These are phyloP conservation scores for Diutina pseudorugosa DNA, from an alignment of 1,139 yeast species.

Conservation along the genomic window DNA sequence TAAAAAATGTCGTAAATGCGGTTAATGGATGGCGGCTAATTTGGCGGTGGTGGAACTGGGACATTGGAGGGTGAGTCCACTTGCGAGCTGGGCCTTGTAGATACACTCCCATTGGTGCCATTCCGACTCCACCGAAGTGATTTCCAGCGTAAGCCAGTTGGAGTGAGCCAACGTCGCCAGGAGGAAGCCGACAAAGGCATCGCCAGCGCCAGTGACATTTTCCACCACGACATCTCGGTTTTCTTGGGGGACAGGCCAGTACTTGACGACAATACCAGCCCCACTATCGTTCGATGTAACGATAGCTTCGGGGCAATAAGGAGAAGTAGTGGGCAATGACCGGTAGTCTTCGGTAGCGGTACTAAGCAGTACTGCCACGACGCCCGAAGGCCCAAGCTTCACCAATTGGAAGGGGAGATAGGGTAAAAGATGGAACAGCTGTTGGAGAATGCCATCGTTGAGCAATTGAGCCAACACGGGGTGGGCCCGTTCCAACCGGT, in stretches of 20 bases:
- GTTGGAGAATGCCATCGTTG: constrained; percentile 48
- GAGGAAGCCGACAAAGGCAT: constrained; percentile 11
- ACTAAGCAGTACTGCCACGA: constrained; percentile 31
- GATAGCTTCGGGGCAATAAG: constrained; percentile 15
- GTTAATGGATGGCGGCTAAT: not conserved
- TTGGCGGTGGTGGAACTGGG: constrained; percentile 15
- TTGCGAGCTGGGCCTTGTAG: constrained; percentile 40
- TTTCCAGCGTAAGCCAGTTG: constrained; percentile 16
- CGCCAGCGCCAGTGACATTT: constrained; percentile 68
- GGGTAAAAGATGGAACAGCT: constrained; percentile 60
- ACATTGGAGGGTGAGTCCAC: constrained; percentile 33
- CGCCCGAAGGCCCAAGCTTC: constrained; percentile 60
- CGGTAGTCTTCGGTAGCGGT: constrained; percentile 14
- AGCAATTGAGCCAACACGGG: constrained; percentile 16
- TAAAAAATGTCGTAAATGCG: too few species aligned
- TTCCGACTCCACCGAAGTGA: constrained; percentile 18
- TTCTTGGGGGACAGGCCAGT: constrained; percentile 39
- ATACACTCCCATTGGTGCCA: constrained; percentile 24
- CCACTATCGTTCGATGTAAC: constrained; percentile 10
- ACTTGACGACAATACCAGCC: constrained; percentile 49
- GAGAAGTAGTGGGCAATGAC: constrained; percentile 25
- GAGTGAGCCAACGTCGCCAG: not conserved
- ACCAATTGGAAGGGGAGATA: constrained; percentile 56
- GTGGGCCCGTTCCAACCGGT: constrained; percentile 18
- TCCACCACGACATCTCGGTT: constrained; percentile 20